Evolutionary conservation across 2,329 filamentous ascomycete species (phyloP), one percentile per base, ranked within the genome.

Genomic region (Daldinia eschscholtzii): DNA sequence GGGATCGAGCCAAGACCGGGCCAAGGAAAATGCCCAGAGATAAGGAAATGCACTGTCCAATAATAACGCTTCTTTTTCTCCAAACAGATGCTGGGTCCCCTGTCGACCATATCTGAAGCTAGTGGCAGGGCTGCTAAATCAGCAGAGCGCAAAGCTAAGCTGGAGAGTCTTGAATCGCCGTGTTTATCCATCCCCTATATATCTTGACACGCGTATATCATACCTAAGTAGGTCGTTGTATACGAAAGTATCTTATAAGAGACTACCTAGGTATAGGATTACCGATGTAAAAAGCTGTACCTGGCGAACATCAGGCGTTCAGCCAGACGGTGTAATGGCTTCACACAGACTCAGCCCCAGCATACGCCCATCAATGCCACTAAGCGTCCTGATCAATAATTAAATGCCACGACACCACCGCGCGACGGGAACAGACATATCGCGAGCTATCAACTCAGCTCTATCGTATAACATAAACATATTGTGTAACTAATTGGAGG

Each of bases 1-100:
- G 56, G 50, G 55, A 63, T 65, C 58, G 50, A 58, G 70, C 70
- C 67, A 72, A 72, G 70, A 15, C 48, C 30, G 26, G 15, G 67
- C 70, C 67, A 72, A 72, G 64, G 20, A 46, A 55, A 56, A 53
- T 44, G 70, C 70, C 70, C 64, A 72, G 70, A 72, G 70, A 72
- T 72, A 72, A 72, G 70, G 46, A 62, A 68, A 67, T 30, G 18
- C 26, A n/a, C 33, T 35, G 30, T n/a, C 70, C 70, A 72, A 72
- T 72, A 35, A 39, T n/a, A 26, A 35, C 10, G 6, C 3, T 4
- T 12, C 30, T n/a, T 50, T 66, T 64, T 53, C 53, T 42, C 50
- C 53, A 66, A 69, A 30, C 20, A 20, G 65, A 57, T 62, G 52
- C 20, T 26, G 10, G 20, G 20, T 64, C 35, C 69, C 69, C 41